These are phyloP conservation scores for Zychaea mexicana DNA, from an alignment of 371 early-diverging fungal genomes.

Conservation along the genomic window DNA sequence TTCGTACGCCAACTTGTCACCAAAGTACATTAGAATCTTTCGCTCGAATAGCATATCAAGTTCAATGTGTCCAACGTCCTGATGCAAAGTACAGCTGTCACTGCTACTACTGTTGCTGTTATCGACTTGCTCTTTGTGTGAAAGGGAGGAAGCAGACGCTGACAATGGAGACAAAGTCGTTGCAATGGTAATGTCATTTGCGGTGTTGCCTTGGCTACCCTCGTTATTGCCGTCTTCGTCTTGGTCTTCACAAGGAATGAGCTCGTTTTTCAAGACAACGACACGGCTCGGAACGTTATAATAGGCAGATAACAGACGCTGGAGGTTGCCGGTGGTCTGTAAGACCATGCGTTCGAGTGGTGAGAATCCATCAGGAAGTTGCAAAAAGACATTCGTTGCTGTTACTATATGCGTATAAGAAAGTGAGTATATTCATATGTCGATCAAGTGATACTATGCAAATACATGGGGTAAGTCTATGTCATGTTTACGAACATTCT, in stretches of 20 bases:
- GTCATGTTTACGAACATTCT: conserved; percentile 31
- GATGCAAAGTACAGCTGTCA: not conserved
- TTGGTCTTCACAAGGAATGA: conserved; percentile 9
- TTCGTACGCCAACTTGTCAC: conserved; percentile 37
- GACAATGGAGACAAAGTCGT: too few species aligned
- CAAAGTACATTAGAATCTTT: conserved; percentile 44
- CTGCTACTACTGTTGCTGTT: not conserved
- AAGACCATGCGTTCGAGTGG: conserved; percentile 48
- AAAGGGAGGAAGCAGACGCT: too few species aligned
- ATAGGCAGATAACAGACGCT: conserved; percentile 45
- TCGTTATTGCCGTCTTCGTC: not conserved
- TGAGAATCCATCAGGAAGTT: conserved; percentile 37
- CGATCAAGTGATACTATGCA: not conserved
- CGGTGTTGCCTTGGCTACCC: too few species aligned
- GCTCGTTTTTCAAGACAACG: conserved; percentile 35
- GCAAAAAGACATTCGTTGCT: conserved; percentile 40
- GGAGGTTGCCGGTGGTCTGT: conserved; percentile 47
- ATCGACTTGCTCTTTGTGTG: too few species aligned
- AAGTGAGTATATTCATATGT: not conserved
- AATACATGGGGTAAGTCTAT: too few species aligned
- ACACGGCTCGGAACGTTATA: conserved; percentile 49
- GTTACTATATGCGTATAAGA: conserved; percentile 27
- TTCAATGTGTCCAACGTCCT: not conserved
- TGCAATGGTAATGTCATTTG: not conserved
- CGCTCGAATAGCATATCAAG: conserved; percentile 33